Conservation (phyloP, 192 early-diverging fungal species). For the Piromyces finnis region DNA sequence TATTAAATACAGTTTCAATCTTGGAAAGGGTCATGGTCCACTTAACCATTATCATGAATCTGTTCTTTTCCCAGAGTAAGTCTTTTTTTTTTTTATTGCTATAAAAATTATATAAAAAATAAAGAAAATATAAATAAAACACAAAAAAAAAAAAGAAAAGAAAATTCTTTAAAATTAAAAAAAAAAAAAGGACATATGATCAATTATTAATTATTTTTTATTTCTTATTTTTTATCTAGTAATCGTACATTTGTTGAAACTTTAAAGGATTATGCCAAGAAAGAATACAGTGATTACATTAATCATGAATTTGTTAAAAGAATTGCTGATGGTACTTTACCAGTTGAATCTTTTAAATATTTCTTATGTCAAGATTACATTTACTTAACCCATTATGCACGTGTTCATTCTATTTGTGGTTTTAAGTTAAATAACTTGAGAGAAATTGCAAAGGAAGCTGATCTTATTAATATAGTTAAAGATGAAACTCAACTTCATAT, state of each 20-base stretch:
- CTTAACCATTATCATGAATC: slow-evolving; percentile 51
- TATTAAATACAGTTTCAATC: slow-evolving; percentile 28
- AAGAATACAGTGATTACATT: slow-evolving; percentile 46
- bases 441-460: slow-evolving; percentile 33
- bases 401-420: slow-evolving; percentile 52
- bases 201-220: not conserved
- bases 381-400: slow-evolving; percentile 61
- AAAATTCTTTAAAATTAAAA: too few species aligned
- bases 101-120: too few species aligned
- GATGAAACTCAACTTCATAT: slow-evolving; percentile 50
- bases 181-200: too few species aligned
- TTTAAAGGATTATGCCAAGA: slow-evolving; percentile 21
- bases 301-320: slow-evolving; percentile 56
- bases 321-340: slow-evolving; percentile 56
- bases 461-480: slow-evolving; percentile 44
- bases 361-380: slow-evolving; percentile 75
- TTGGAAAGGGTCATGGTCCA: slow-evolving; percentile 56
- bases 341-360: slow-evolving; percentile 46
- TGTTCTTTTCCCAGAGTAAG: slow-evolving; percentile 15
- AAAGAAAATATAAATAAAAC: too few species aligned
- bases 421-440: slow-evolving; percentile 45
- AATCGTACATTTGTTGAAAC: slow-evolving; percentile 8
- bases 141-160: too few species aligned
- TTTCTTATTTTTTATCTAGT: not conserved
- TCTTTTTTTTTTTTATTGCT: not conserved